phyloP scores from a whole-genome alignment of 2,329 filamentous ascomycete species.

The Trichoderma koningii region DNA sequence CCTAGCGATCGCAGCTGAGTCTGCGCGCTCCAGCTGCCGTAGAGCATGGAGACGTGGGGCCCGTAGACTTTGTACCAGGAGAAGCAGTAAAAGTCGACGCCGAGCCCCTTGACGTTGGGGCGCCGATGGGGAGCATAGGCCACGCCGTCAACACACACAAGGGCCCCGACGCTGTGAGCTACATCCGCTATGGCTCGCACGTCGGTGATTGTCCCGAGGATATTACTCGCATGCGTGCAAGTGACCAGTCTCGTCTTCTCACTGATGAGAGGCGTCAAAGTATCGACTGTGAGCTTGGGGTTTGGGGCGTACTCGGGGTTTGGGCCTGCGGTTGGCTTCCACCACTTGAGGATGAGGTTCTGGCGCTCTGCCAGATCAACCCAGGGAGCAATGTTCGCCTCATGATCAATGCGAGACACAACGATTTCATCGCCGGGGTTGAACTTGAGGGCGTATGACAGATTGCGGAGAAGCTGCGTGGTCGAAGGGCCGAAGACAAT shows the following conservation, averaged over 20 bases:
- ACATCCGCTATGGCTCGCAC: conserved; percentile 56
- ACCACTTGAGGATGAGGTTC: conserved; percentile 69
- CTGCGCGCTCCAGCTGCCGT: conserved; percentile 61
- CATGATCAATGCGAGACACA: conserved; percentile 72
- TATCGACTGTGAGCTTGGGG: conserved; percentile 59
- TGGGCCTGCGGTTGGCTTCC: conserved; percentile 52
- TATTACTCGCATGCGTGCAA: conserved; percentile 73
- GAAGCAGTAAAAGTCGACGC: conserved; percentile 76
- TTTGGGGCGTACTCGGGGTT: conserved; percentile 62
- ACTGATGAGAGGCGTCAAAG: conserved; percentile 62
- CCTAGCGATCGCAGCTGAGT: conserved; percentile 56
- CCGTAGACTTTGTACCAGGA: conserved; percentile 84
- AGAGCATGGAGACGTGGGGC: conserved; percentile 72
- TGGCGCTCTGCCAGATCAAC: conserved; percentile 64
- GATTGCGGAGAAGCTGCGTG: conserved; percentile 74
- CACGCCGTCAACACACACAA: conserved; percentile 75
- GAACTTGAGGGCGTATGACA: conserved; percentile 59
- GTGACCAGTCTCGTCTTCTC: conserved; percentile 67
- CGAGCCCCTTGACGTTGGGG: conserved; percentile 68
- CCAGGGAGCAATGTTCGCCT: conserved; percentile 77
- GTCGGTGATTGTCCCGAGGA: conserved; percentile 71
- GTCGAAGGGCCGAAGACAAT: conserved; percentile 74
- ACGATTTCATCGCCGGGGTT: conserved; percentile 65
- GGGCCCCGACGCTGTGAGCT: conserved; percentile 53
- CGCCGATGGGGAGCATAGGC: conserved; percentile 73